Conservation (phyloP, 2,329 filamentous ascomycete genomes). For the Penicillium brasilianum region DNA sequence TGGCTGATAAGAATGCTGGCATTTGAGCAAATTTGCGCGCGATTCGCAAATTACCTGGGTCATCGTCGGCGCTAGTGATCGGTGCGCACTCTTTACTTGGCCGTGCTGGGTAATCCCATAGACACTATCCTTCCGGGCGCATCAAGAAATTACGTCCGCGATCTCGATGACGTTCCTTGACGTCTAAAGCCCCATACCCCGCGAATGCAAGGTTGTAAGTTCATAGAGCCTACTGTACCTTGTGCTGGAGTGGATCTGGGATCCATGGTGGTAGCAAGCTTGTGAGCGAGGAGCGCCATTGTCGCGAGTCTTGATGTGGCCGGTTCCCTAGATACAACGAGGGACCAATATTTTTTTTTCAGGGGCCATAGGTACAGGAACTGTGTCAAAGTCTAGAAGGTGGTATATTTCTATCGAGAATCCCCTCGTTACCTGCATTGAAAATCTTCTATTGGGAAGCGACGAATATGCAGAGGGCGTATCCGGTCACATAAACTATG, state of each 20-base stretch:
- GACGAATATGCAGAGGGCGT: no score
- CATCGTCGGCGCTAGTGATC: not conserved
- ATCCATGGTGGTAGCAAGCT: not conserved
- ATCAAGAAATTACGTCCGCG: not conserved
- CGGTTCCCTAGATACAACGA: not conserved
- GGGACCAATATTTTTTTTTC: no score
- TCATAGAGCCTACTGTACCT: not conserved
- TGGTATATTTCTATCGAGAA: not conserved
- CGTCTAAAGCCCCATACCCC: not conserved
- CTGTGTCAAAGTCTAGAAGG: slow-evolving; percentile 2
- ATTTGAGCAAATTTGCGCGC: slow-evolving; percentile 30
- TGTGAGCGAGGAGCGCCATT: no score
- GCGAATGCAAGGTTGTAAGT: not conserved
- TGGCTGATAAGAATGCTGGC: not conserved
- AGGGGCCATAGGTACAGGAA: not conserved
- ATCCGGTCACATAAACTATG: not conserved
- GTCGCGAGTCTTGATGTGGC: not conserved
- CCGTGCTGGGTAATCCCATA: not conserved
- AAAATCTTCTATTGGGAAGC: no score
- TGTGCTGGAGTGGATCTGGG: not conserved
- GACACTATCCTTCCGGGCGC: not conserved
- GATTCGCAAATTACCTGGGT: not conserved
- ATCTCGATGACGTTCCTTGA: not conserved
- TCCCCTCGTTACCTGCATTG: no score
- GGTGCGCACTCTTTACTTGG: not conserved